phyloP scores from a whole-genome alignment of 306 rosid genomes.

The Prunus armeniaca region DNA sequence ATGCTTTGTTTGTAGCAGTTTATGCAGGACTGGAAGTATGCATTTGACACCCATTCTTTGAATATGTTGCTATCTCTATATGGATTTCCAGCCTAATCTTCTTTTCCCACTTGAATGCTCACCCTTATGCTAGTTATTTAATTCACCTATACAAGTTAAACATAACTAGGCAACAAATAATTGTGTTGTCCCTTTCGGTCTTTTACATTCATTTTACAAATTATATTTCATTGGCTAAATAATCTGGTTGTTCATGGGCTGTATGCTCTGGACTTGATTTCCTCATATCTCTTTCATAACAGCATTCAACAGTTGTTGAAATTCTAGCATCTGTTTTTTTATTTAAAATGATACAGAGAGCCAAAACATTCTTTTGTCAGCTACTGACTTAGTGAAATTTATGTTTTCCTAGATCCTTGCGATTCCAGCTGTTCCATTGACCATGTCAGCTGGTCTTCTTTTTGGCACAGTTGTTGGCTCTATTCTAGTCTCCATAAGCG shows the following conservation, averaged over 20 bases:
- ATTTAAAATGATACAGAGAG: neutral
- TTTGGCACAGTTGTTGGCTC: slow-evolving; percentile 84
- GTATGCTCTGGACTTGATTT: neutral
- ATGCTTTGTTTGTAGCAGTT: slow-evolving; percentile 86
- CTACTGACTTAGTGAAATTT: neutral
- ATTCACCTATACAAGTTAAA: neutral
- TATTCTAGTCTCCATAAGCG: slow-evolving; percentile 86
- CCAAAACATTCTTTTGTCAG: neutral
- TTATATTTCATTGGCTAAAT: neutral
- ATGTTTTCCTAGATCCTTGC: slow-evolving; percentile 71
- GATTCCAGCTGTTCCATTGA: slow-evolving; percentile 90
- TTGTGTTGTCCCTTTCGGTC: neutral
- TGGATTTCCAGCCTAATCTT: neutral
- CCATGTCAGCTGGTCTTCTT: slow-evolving; percentile 97
- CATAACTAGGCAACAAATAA: neutral
- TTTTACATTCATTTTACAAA: neutral
- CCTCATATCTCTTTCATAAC: neutral
- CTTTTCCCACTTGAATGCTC: neutral
- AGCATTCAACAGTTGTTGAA: slow-evolving; percentile 1
- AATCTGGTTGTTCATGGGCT: neutral
- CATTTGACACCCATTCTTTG: slow-evolving; percentile 13
- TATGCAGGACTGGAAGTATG: slow-evolving; percentile 96
- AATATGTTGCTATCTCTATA: neutral
- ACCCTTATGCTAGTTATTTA: neutral
- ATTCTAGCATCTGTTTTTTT: neutral